Percentiles rank a stretch among this genome's conserved stretches.
phyloP scores from a whole-genome alignment of 2,329 filamentous ascomycete species.

The Chlorencoelia australis region DNA sequence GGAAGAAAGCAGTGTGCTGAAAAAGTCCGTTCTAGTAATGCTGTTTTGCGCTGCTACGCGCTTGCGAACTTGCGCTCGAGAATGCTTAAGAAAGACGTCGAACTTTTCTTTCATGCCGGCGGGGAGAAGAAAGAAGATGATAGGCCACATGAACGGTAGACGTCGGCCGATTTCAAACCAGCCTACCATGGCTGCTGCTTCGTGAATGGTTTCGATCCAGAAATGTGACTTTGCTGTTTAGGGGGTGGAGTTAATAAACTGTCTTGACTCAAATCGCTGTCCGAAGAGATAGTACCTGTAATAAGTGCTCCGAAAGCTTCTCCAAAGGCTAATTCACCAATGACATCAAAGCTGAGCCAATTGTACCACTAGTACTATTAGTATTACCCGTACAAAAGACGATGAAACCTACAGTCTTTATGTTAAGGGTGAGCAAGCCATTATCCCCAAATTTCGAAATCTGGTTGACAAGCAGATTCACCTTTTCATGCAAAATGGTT shows the following conservation, averaged over 20 bases:
- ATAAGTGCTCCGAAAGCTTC: conserved; percentile 2
- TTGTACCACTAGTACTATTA: conserved; percentile 5
- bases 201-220: conserved; percentile 2
- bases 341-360: conserved; percentile 5
- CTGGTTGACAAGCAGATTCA: conserved; percentile 4
- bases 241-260: background rate
- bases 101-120: conserved; percentile 4
- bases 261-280: background rate
- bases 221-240: conserved; percentile 3
- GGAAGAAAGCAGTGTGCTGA: conserved; percentile 1
- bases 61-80: background rate
- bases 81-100: no score
- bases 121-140: no score
- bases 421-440: no score
- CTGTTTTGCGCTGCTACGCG: background rate
- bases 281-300: background rate
- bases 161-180: background rate
- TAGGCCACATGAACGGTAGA: conserved; percentile 1
- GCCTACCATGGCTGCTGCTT: background rate
- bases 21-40: background rate
- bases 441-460: no score
- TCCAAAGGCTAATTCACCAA: conserved; percentile 1
- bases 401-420: no score
- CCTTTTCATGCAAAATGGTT: conserved; percentile 2
- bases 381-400: no score